Evolutionary conservation across 2,329 filamentous ascomycete species (phyloP), one percentile per base, ranked within the genome.

Genomic region (Aspergillus clavatus): DNA sequence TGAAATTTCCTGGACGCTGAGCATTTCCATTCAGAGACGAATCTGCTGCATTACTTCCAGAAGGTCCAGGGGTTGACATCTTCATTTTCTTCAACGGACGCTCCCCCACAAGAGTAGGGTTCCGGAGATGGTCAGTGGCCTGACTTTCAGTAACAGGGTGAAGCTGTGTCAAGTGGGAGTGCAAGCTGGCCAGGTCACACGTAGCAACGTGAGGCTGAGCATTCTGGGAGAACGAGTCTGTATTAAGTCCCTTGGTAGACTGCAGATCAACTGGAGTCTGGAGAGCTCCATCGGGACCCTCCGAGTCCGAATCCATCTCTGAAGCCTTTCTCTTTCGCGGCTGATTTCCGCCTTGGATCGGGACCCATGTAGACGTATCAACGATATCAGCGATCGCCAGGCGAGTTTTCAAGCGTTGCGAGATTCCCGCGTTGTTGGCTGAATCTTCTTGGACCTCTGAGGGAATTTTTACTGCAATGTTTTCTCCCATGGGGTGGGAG

Each of bases 271-370:
- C 28, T 6, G 49, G 31, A 8, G 14, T 19, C 4, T 8, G 8
- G 19, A 35, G 16, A 18, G 1, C 10, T 11, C 19, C 14, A 21
- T n/a, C 31, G 18, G 19, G 31, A 16, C 18, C 16, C 18, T 35
- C 31, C 10, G 31, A 21, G 31, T 35, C 31, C 16, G 16, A 35
- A 7, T 61, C 58, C 37, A 62, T 61, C 21, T 66, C 58, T 38
- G 47, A 46, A n/a, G 56, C 59, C 44, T 65, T 63, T 38, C 65
- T 57, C 50, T 68, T 68, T 24, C 31, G 31, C 16, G 31, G 19
- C 3, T 8, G 18, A 8, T 35, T 21, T 16, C 5, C 10, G 31
- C 27, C 40, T 18, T 14, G 22, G 16, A 31, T 27, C 23, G 33
- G 23, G 5, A 40, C 31, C n/a, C 29, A 31, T 5, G 27, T 12